phyloP scores from a whole-genome alignment of 2,329 filamentous ascomycete species.

The Aspergillus tamarii region DNA sequence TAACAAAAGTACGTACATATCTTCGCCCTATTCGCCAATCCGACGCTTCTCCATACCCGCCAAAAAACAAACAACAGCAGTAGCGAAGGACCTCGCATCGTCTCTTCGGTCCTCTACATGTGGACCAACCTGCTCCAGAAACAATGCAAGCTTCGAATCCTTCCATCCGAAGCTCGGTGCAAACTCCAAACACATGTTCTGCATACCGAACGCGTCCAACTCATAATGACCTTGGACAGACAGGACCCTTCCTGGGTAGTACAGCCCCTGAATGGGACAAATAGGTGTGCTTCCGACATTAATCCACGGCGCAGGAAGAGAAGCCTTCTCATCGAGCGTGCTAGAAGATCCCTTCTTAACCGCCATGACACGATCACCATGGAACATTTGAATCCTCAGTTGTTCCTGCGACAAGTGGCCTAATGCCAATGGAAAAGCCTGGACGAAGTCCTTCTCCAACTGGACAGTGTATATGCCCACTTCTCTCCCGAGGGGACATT shows the following conservation, averaged over 20 bases:
- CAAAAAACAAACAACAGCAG: slow-evolving; percentile 3
- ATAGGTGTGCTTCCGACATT: slow-evolving; percentile 31
- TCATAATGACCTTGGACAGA: slow-evolving; percentile 40
- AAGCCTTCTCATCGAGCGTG: background rate
- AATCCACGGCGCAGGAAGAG: slow-evolving; percentile 32
- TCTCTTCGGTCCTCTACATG: background rate
- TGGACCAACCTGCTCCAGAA: background rate
- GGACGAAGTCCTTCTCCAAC: slow-evolving; percentile 24
- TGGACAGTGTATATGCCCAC: slow-evolving; percentile 34
- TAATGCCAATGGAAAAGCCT: slow-evolving; percentile 20
- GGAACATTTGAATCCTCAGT: slow-evolving; percentile 36
- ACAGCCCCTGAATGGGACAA: slow-evolving; percentile 36
- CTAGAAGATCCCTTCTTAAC: slow-evolving; percentile 4
- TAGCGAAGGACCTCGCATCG: background rate
- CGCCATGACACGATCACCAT: slow-evolving; percentile 33
- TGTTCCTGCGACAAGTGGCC: background rate
- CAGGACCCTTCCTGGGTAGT: slow-evolving; percentile 31
- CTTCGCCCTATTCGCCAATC: background rate
- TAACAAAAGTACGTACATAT: background rate
- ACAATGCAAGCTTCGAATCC: background rate
- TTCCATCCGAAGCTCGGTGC: slow-evolving; percentile 27
- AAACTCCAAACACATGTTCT: slow-evolving; percentile 29
- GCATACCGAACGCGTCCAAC: slow-evolving; percentile 32
- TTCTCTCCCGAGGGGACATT: slow-evolving; percentile 29
- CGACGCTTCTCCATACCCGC: background rate